Base-by-base conservation (phyloP, 805 yeast species). In the Wickerhamiella hasegawae region DNA sequence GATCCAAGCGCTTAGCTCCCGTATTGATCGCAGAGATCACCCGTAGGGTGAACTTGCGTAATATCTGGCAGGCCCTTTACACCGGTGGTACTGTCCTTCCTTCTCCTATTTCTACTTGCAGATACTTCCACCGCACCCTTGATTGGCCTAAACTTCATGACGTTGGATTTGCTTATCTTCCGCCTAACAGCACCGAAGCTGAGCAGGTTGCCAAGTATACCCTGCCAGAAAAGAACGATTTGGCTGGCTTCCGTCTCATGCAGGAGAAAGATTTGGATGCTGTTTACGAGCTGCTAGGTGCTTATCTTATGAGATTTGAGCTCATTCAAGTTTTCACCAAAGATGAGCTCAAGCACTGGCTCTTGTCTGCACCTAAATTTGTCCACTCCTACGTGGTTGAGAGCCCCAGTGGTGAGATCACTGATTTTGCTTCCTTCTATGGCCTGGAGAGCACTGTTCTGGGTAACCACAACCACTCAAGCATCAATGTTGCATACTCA, bases 31-130 rank as follows among this genome's bases (percentile, higher is more conserved):
- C 80, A 50, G 98, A 90, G 57, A 78, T 90, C 45, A 90, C 97
- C 3, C 69, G 98, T 53, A 68, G 97, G 46, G 90, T 90, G 43
- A 87, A 90, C 58, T 67, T 71, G 42, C 65, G 67, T 30, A 71
- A 80, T 40, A 79, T 85, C 40, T 90, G 96, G 94, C 96, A 85
- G 56, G 98, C 97, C 0, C 66, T 90, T 40, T 83, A 82, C 58
- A 87, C 98, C 8, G 94, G 87, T 0, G 98, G 97, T 9, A 73
- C 76, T 3, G 76, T 83, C 2, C 64, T 90, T 38, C 98, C 98
- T 17, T 74, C 85, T n/a, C 98, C 98, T 0, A 71, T 87, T 4
- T 63, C 93, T 10, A 73, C 82, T 2, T 76, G 92, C 53, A 69
- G 96, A 41, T 90, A 90, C 55, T 78, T 80, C 28, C 98, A 90